Evolutionary conservation across 2,329 filamentous ascomycete genomes (phyloP), one percentile per base, ranked within the genome.

Genomic region (Fusarium pseudonygamai): DNA sequence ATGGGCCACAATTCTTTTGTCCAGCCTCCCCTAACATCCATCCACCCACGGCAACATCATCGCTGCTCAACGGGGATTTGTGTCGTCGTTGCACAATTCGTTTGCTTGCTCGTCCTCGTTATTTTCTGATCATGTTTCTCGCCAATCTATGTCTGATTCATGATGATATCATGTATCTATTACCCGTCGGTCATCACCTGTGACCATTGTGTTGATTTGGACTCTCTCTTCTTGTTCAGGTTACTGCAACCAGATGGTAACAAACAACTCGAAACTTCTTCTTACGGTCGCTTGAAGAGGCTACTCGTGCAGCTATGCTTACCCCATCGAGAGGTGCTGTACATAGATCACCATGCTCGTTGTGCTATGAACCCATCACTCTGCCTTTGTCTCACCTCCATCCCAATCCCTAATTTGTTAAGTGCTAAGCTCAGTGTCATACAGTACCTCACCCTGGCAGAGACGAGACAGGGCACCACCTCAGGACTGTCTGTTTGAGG

Each of bases 331-430:
- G 26, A 34, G 40, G 45, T 37, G 20, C n/a, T 16, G 40, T 42
- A 46, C 46, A 22, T 26, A 45, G 58, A 57, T 69, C 50, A 32
- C 34, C 24, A 56, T 67, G 32, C 52, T 57, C 26, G 26, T 57
- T 71, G 52, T 36, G 42, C 46, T 67, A 28, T 60, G 34, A 70
- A 40, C 50, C 37, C 43, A 59, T 66, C 61, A 58, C 64, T 56
- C 32, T 73, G 42, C 70, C 28, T 24, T 50, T 67, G 71, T 73
- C 70, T 73, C 61, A 56, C 55, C 58, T 68, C 58, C 60, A 53
- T 70, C 64, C 24, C 24, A 28, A 28, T 39, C 50, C 34, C 24
- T 53, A 28, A 28, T 28, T 24, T 39, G 53, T 46, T 67, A 60
- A 65, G 60, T 53, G 53, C 50, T 57, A 72, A 60, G 60, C 56